Conservation (phyloP, 805 yeast species). For the Dipodascus albidus region DNA sequence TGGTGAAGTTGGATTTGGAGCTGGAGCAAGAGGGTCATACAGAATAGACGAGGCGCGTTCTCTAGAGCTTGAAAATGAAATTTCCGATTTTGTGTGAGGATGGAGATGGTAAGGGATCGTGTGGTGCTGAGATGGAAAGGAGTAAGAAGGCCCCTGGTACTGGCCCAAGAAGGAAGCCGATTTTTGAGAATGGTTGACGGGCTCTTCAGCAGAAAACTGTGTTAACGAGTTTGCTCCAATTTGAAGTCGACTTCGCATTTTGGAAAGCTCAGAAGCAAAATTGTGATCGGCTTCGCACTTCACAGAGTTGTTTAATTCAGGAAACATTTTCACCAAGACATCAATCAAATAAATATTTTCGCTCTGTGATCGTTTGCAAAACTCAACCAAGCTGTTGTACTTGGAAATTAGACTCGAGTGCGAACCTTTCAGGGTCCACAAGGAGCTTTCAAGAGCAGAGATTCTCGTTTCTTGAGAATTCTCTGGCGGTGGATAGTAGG, state of each 20-base stretch:
- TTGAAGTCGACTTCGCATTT: not conserved
- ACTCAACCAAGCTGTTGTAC: not conserved
- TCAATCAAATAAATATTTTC: not conserved
- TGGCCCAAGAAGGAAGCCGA: not conserved
- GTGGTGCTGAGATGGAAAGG: slow-evolving; percentile 1
- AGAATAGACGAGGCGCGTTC: not conserved
- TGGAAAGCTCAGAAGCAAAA: not conserved
- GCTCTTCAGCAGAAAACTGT: not conserved
- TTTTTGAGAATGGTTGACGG: not conserved
- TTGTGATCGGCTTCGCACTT: not conserved
- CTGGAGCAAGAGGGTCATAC: slow-evolving; percentile 3
- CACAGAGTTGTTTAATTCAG: not conserved
- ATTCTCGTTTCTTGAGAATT: not conserved
- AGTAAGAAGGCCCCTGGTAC: not conserved
- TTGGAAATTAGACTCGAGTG: not conserved
- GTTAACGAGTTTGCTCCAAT: not conserved
- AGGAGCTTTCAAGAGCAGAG: not conserved
- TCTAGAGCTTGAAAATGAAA: not conserved
- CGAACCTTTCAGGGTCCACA: not conserved
- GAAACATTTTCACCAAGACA: not conserved
- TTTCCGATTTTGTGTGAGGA: not conserved
- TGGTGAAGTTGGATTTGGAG: not conserved
- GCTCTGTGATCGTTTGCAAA: not conserved
- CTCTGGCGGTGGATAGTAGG: slow-evolving; percentile 1
- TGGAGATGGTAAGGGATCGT: not conserved